A percentile compares a stretch with the other conserved stretches of the same genome.
These are phyloP conservation scores for thale cress (Arabidopsis thaliana) DNA, from an alignment of 345 rosid species.

Conservation along the genomic window DNA sequence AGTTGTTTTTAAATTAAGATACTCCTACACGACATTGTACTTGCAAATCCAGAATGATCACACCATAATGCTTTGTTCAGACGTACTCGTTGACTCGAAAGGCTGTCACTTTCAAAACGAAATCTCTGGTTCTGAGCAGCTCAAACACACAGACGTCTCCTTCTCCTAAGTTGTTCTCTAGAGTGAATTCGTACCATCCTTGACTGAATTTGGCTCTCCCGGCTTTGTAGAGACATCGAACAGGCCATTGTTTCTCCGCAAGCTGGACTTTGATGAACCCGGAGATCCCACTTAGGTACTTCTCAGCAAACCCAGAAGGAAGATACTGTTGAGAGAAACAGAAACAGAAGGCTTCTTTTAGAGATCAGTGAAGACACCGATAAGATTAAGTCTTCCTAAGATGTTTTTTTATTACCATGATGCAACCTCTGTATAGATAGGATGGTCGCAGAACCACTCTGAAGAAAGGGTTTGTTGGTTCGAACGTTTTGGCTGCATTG, in stretches of 20 bases:
- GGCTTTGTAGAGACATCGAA: constrained; percentile 84
- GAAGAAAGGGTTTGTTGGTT: constrained; percentile 80
- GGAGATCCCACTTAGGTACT: constrained; percentile 76
- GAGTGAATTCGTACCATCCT: constrained; percentile 92
- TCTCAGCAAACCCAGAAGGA: constrained; percentile 88
- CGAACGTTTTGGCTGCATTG: constrained; percentile 79
- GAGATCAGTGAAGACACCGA: not conserved
- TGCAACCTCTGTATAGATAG: constrained; percentile 77
- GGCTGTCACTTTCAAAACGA: constrained; percentile 80
- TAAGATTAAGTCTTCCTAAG: not conserved
- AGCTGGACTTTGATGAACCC: constrained; percentile 84
- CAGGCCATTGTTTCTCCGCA: constrained; percentile 84
- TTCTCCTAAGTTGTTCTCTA: constrained; percentile 84
- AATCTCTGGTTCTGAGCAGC: constrained; percentile 69
- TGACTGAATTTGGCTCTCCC: constrained; percentile 87
- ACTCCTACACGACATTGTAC: constrained; percentile 36
- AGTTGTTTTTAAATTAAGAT: constrained; percentile 37
- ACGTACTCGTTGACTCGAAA: constrained; percentile 59
- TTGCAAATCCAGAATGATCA: constrained; percentile 25
- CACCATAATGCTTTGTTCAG: constrained; percentile 39
- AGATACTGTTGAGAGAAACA: constrained; percentile 60
- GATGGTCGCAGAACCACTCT: constrained; percentile 89
- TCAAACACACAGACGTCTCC: constrained; percentile 90
- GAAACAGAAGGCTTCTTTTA: constrained; percentile 2
- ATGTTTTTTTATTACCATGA: constrained; percentile 62